Evolutionary conservation across 805 yeast species (phyloP), one percentile per base, ranked within the genome.

Genomic region (Spathaspora boniae): DNA sequence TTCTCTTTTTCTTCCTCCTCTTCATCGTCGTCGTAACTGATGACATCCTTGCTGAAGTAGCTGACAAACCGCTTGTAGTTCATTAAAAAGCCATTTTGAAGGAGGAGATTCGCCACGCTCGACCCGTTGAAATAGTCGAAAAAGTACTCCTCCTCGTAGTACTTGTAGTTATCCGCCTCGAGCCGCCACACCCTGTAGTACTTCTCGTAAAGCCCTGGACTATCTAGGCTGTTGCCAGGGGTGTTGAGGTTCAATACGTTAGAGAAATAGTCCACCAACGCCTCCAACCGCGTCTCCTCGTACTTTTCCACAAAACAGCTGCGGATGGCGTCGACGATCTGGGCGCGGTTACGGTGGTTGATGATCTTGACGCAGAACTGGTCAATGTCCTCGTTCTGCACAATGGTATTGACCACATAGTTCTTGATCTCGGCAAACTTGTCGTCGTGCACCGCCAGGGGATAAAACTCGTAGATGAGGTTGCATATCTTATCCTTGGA

Each of bases 111-210:
- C 9, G 24, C 19, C 16, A 17, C 27, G 11, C 18, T 27, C 20
- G 12, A 32, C 12, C 18, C 26, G 33, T 29, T 29, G 36, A 29
- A 35, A 33, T 37, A 31, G 16, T 37, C 23, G 41, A 31, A 31
- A 25, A 43, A 44, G 29, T 44, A 42, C 18, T 41, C 45, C 21
- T 45, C 37, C 29, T 45, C 46, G 33, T 41, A 52, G 34, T 36
- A 39, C 26, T 41, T 38, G 34, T 45, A 47, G 16, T 50, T 49
- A 14, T 41, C 35, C 8, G 36, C 29, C 25, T 48, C 48, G 17
- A 43, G 45, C 30, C 42, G 42, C 52, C 54, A 54, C 4, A 54
- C 44, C 3, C 46, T 42, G 8, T 33, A 34, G 35, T 50, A 55
- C 25, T 33, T 29, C 6, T 33, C 21, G 27, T 40, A 52, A 31